These are phyloP conservation scores for Choiromyces venosus DNA, from an alignment of 495 filamentous ascomycete species.

Conservation along the genomic window DNA sequence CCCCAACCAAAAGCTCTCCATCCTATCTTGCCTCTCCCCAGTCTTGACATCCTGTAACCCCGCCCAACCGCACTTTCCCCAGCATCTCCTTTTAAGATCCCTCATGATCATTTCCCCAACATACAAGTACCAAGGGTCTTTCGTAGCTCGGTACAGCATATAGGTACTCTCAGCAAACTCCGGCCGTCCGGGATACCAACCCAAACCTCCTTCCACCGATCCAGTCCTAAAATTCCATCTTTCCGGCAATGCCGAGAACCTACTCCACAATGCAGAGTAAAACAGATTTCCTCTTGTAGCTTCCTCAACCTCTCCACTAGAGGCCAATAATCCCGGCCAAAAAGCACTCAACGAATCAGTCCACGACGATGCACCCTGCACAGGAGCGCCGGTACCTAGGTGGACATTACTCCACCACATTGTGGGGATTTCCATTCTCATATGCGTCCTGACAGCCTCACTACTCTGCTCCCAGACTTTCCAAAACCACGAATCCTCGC, in stretches of 20 bases:
- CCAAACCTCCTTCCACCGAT: constrained; percentile 75
- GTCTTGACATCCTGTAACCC: constrained; percentile 87
- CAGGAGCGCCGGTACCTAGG: constrained; percentile 68
- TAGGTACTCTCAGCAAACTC: constrained; percentile 97
- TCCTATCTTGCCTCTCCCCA: constrained; percentile 85
- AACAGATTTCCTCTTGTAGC: constrained; percentile 82
- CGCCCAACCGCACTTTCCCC: constrained; percentile 91
- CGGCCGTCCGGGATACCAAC: constrained; percentile 91
- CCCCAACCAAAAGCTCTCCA: constrained; percentile 98
- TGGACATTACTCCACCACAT: constrained; percentile 90
- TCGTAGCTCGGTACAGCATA: constrained; percentile 85
- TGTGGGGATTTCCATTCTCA: constrained; percentile 67
- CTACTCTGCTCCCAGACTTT: constrained; percentile 82
- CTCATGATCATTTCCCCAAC: constrained; percentile 90
- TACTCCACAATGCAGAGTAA: constrained; percentile 86
- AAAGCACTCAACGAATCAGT: constrained; percentile 92
- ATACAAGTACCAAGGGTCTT: constrained; percentile 92
- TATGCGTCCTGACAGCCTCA: constrained; percentile 75
- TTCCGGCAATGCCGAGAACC: constrained; percentile 87
- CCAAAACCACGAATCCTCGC: constrained; percentile 70
- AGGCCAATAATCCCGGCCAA: constrained; percentile 82
- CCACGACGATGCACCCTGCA: constrained; percentile 54
- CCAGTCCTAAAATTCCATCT: constrained; percentile 85
- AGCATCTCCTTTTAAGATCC: constrained; percentile 84
- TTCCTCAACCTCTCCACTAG: constrained; percentile 83